Base-by-base conservation (phyloP, 2,329 filamentous ascomycete genomes). In the Trichoderma hamatum region DNA sequence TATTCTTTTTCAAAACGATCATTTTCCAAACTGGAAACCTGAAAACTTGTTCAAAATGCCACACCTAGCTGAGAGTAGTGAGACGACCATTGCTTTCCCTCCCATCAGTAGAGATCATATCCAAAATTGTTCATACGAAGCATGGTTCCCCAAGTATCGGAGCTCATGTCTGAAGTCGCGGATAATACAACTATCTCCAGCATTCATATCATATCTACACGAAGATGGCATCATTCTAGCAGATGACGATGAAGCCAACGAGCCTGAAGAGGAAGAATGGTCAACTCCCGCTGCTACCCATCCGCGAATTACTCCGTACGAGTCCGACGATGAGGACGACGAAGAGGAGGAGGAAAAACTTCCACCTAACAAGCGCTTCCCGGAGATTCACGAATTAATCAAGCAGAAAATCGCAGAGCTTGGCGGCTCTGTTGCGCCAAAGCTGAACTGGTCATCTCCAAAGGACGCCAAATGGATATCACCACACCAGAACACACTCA, bases 381-480 rank as follows among this genome's bases (percentile, higher is more conserved):
- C 89, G 10, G 90, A 92, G 43, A 86, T 94, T 2, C 96, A 99
- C 79, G 83, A 89, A 55, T 81, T 86, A 68, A 93, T 99, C 78
- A 91, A 90, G 77, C 83, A 88, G 28, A 92, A 88, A 52, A 97
- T 99, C 71, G 80, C 84, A 14, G 91, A 94, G 74, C 86, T 98
- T 1, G 94, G 93, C 19, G 95, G 95, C 70, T 89, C 90, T 70
- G 94, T 97, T 10, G 90, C 92, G 1, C 96, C 96, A 0, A 99
- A 99, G 80, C 83, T 99, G 58, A 98, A 98, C 82, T 99, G 96
- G 96, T 97, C 94, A 6, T 90, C 94, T 4, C 96, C 96, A 4
- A 97, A 97, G 79, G 96, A 99, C 77, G 96, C 96, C 10, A 93
- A 92, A 26, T 97, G 94, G 91, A 97, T 99, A 79, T 89, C 86